A percentile compares a stretch with the other conserved stretches of the same genome.
These are phyloP conservation scores for Myxozyma monticola DNA, from an alignment of 805 yeast species.

Conservation along the genomic window DNA sequence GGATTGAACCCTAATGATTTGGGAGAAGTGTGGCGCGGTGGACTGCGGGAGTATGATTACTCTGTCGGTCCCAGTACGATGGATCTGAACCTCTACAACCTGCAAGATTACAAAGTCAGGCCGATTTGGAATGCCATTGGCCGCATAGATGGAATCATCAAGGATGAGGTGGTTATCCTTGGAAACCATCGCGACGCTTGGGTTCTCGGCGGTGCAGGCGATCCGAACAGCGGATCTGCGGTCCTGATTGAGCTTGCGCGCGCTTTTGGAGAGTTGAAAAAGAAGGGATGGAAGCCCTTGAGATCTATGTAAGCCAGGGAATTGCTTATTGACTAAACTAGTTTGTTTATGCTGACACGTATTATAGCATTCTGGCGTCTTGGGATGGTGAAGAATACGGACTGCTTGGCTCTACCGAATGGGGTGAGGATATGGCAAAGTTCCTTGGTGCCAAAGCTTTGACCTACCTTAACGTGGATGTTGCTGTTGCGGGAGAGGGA, in stretches of 20 bases:
- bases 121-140: slow-evolving; percentile 68
- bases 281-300: slow-evolving; percentile 68
- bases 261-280: slow-evolving; percentile 52
- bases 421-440: slow-evolving; percentile 60
- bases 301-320: slow-evolving; percentile 56
- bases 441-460: slow-evolving; percentile 52
- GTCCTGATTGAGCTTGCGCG: slow-evolving; percentile 63
- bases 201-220: slow-evolving; percentile 77
- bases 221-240: slow-evolving; percentile 76
- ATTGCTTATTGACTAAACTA: neutral
- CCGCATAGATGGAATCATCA: slow-evolving; percentile 53
- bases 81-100: slow-evolving; percentile 55
- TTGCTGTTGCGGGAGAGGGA: slow-evolving; percentile 57
- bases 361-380: slow-evolving; percentile 52
- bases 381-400: slow-evolving; percentile 86
- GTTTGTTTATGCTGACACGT: neutral
- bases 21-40: slow-evolving; percentile 51
- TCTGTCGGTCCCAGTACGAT: slow-evolving; percentile 52
- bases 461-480: slow-evolving; percentile 72
- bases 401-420: slow-evolving; percentile 74
- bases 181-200: slow-evolving; percentile 84
- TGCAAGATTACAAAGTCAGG: slow-evolving; percentile 61
- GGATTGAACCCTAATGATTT: slow-evolving; percentile 48
- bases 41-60: slow-evolving; percentile 48
- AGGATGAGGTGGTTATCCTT: slow-evolving; percentile 57